Evolutionary conservation across 1,284 basidiomycete genomes (phyloP), one percentile per base, ranked within the genome.

Genomic region (Leccinum griseonigrum): DNA sequence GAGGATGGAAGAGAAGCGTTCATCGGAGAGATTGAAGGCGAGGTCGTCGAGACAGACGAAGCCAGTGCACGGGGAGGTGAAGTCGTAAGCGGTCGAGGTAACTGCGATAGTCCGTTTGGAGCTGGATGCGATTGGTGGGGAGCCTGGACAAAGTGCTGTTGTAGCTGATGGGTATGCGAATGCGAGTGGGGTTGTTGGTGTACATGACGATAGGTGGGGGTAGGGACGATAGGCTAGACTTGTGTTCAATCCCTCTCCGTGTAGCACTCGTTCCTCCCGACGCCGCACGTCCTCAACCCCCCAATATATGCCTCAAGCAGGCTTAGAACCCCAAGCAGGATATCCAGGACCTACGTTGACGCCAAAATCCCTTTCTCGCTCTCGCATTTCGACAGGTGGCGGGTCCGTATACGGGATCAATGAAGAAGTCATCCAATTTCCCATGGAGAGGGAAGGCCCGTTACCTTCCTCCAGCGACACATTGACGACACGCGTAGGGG

Each of bases 181-280:
- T 74, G 71, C 4, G 64, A 18, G 22, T 71, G 71, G 0, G 60
- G 38, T 46, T 66, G 70, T 51, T 63, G 69, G 48, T 73, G 70
- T 13, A 60, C 16, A 58, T 72, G 68, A 56, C 71, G 71, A 32
- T 69, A 62, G 16, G 65, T 50, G n/a, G 67, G 60, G 10, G 64
- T 64, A 16, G 69, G 62, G 56, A 63, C 69, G 48, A 72, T 61
- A 2, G 68, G 55, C 29, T 73, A 70, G n/a, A 51, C 67, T 56
- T 72, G 69, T 4, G 71, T 38, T 52, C 69, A 57, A 11, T 75
- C 72, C 54, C 76, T 68, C 4, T 79, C 76, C 28, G 69, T 70
- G 28, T 77, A 75, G 13, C 73, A 69, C 55, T 73, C 62, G 4
- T 48, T 70, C 57, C 59, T 66, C 76, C 62, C 61, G 74, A 68